These are phyloP conservation scores for Magnaporthales sp. DNA, from an alignment of 2,329 filamentous ascomycete species.

Conservation along the genomic window DNA sequence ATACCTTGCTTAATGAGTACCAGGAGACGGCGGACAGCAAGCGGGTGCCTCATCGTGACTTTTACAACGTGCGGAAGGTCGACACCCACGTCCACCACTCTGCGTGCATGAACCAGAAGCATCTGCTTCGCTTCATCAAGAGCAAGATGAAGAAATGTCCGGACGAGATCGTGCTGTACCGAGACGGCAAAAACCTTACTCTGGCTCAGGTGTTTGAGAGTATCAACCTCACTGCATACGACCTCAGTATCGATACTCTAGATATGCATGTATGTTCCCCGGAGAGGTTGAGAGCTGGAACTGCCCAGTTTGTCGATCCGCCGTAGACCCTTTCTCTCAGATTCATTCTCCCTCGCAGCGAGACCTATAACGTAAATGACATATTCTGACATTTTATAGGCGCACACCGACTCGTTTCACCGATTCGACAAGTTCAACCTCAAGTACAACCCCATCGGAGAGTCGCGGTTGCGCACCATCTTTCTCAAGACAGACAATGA, in stretches of 20 bases:
- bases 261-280: slow-evolving; percentile 83
- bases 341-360: too few species aligned
- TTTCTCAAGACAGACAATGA: slow-evolving; percentile 90
- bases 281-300: not conserved
- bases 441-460: slow-evolving; percentile 96
- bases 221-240: slow-evolving; percentile 95
- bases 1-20: slow-evolving; percentile 88
- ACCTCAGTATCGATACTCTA: slow-evolving; percentile 93
- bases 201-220: slow-evolving; percentile 91
- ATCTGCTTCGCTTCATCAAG: slow-evolving; percentile 96
- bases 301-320: not conserved
- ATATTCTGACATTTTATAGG: slow-evolving; percentile 41
- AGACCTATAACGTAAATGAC: not conserved
- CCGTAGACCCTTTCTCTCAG: not conserved
- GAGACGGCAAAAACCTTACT: slow-evolving; percentile 88
- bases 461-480: slow-evolving; percentile 92
- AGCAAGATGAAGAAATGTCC: slow-evolving; percentile 99
- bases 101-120: slow-evolving; percentile 99
- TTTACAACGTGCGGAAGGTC: slow-evolving; percentile 98
- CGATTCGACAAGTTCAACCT: slow-evolving; percentile 99
- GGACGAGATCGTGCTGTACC: slow-evolving; percentile 84
- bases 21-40: slow-evolving; percentile 98
- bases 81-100: slow-evolving; percentile 99
- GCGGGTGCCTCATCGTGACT: slow-evolving; percentile 93
- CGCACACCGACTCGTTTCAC: slow-evolving; percentile 96